Evolutionary conservation across 192 early-diverging fungal genomes (phyloP), one percentile per base, ranked within the genome.

Genomic region (Coemansia sp.): DNA sequence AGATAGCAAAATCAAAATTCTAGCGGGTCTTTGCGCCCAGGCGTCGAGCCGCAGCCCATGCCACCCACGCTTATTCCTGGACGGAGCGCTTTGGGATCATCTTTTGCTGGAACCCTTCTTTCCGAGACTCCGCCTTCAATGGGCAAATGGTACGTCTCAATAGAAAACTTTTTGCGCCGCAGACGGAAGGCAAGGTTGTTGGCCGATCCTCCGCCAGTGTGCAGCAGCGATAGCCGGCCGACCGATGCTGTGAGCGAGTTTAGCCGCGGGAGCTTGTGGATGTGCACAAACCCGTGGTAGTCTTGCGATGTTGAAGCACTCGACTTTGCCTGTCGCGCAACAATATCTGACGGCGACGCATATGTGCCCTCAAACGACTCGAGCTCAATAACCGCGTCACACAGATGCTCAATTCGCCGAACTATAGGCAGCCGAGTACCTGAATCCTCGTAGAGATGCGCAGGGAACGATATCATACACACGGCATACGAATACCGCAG

Each of bases 91-190:
- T 72, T 69, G 22, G 56, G 14, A 2, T 74, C 65, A 14, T 73
- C 72, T n/a, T 59, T 36, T 22, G 63, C 63, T 2, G 78, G 73
- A 17, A 75, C 68, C 17, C 88, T 74, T 44, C 90, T 72, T 52
- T 90, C 85, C 15, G 81, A 83, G 0, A 91, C 90, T 31, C 93
- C 93, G 42, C 88, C 89, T 65, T 98, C 96, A 6, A 94, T 94
- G n/a, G 96, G 96, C 52, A 98, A 77, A 68, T 92, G 88, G 68
- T 96, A 94, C 0, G 93, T 90, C 62, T 97, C 95, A 23, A 98
- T 91, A 7, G 85, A 81, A 79, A 98, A 98, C 62, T 91, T 82
- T 71, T 96, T 97, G 58, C 96, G 76, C 34, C 94, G 67, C 22
- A 91, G 85, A 57, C 90, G 92, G 81, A 98, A 98, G 21, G 88